Conservation (phyloP, 2,329 filamentous ascomycete species). For the Aspergillus intermedius region DNA sequence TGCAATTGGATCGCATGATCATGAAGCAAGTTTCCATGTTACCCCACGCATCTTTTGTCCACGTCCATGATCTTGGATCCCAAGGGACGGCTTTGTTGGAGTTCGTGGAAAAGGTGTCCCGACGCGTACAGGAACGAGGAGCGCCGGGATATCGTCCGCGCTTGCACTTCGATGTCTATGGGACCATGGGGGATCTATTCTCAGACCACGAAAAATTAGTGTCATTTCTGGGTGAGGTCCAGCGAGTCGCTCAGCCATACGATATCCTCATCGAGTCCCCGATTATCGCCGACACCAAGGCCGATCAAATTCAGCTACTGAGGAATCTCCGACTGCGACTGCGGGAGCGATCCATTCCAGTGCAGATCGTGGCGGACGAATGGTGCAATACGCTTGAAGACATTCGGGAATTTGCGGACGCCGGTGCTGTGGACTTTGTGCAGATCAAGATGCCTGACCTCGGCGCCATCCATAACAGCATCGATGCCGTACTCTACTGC, state of each 20-base stretch:
- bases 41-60: slow-evolving; percentile 14
- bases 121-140: slow-evolving; percentile 7
- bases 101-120: slow-evolving; percentile 9
- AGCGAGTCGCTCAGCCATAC: slow-evolving; percentile 9
- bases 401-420: slow-evolving; percentile 12
- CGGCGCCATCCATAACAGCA: slow-evolving; percentile 11
- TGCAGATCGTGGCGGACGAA: slow-evolving; percentile 12
- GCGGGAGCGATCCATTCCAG: neutral
- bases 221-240: slow-evolving; percentile 5
- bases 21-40: slow-evolving; percentile 12
- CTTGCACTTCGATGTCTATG: slow-evolving; percentile 15
- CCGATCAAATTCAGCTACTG: slow-evolving; percentile 9
- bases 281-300: slow-evolving; percentile 9
- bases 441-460: slow-evolving; percentile 17
- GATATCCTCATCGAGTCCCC: slow-evolving; percentile 13
- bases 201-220: slow-evolving; percentile 2
- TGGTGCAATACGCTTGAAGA: slow-evolving; percentile 15
- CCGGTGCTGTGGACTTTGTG: slow-evolving; percentile 11
- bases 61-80: slow-evolving; percentile 9
- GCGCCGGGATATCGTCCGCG: slow-evolving; percentile 8
- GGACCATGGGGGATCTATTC: slow-evolving; percentile 11
- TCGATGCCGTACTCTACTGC: slow-evolving; percentile 14
- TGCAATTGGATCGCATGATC: slow-evolving; percentile 15
- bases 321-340: slow-evolving; percentile 2
- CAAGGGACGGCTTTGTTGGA: slow-evolving; percentile 6